Base-by-base conservation (phyloP, 2,329 filamentous ascomycete species). In the Calonectria hongkongensis region DNA sequence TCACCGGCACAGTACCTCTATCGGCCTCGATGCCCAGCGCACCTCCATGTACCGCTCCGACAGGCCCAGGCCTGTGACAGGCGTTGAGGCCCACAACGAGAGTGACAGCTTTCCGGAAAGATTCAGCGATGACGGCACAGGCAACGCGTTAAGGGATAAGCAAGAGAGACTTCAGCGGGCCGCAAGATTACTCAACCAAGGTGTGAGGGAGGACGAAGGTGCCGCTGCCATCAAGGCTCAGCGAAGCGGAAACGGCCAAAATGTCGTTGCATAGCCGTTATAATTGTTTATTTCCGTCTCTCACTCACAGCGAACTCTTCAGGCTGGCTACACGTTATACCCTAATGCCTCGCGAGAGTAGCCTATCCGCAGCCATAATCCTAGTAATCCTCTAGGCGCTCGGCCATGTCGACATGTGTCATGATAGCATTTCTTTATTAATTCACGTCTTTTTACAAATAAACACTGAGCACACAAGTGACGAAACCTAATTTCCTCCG, bases 161-260 rank as follows among this genome's bases (percentile, higher is more conserved):
- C 81, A 84, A 63, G 84, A 85, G 48, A 82, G 87, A 64, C 73
- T 88, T 33, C 79, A 81, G 48, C 81, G 86, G 36, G 87, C 87
- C 1, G 82, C 84, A 36, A 81, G 79, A 67, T 76, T 88, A 64
- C 79, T 88, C 47, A 76, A 78, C 36, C 78, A 81, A 51, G 78
- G 79, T 30, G 33, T 71, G 47, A 63, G 60, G 36, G 48, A 62
- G 27, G 60, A 62, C 16, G 70, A 66, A 41, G 70, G 66, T 28
- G 66, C 66, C 25, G 43, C 41, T 8, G 70, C 50, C 21, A 68
- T 72, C 70, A 63, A 69, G 41, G 65, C 58, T 21, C 66, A 70
- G 28, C 48, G 66, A 48, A 70, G 70, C 58, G 36, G 48, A 43
- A 43, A 70, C 43, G 50, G 60, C 12, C 68, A 71, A 62, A 43